Conservation (phyloP, 2,329 filamentous ascomycete genomes). For the Cladosporium cucumerinum region DNA sequence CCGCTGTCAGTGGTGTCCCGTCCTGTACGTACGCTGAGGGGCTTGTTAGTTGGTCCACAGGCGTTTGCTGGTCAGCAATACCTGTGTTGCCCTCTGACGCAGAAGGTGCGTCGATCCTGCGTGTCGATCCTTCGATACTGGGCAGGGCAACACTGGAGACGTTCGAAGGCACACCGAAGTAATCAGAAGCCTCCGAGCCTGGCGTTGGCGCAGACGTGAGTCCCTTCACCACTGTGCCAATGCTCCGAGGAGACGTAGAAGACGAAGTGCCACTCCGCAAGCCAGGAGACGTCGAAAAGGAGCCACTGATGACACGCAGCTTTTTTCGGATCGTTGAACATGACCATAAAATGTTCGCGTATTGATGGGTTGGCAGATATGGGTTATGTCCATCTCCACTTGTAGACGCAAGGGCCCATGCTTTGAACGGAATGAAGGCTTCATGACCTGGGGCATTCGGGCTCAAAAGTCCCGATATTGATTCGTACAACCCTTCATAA, state of each 20-base stretch:
- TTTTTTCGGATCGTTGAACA: slow-evolving; percentile 66
- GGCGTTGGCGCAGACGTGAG: not conserved
- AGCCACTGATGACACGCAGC: slow-evolving; percentile 64
- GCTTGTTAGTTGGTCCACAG: not conserved
- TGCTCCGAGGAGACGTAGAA: slow-evolving; percentile 23
- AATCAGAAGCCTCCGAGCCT: slow-evolving; percentile 26
- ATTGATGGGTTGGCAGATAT: slow-evolving; percentile 55
- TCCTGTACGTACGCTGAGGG: slow-evolving; percentile 8
- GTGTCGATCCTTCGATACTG: not conserved
- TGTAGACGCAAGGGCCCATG: slow-evolving; percentile 61
- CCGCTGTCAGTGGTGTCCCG: not conserved
- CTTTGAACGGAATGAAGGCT: slow-evolving; percentile 63
- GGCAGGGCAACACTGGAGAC: not conserved
- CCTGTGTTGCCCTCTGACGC: not conserved
- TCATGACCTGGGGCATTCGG: slow-evolving; percentile 37
- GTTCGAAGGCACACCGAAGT: slow-evolving; percentile 24
- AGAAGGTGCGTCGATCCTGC: not conserved
- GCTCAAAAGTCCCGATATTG: slow-evolving; percentile 51
- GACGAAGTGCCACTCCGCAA: slow-evolving; percentile 26
- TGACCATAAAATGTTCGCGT: slow-evolving; percentile 66
- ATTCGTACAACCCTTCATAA: slow-evolving; percentile 53
- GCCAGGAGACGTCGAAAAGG: slow-evolving; percentile 26
- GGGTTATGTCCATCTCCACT: slow-evolving; percentile 53
- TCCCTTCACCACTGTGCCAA: not conserved
- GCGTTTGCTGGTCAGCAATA: not conserved